Conservation (phyloP, 2,329 filamentous ascomycete genomes). For the Aspergillaceae sp. region DNA sequence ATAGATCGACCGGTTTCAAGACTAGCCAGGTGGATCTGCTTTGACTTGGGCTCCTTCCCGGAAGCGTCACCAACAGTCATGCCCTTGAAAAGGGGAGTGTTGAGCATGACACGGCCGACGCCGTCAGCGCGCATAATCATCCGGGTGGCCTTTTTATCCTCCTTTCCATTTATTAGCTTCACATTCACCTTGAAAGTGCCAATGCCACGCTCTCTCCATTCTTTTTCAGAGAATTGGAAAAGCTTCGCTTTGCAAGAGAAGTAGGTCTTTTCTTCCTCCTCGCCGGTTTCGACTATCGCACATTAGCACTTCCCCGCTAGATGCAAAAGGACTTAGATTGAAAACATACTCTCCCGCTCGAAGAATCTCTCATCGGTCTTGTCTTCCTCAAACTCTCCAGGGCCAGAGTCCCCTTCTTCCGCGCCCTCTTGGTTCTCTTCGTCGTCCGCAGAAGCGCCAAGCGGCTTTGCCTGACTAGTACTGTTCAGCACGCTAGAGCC, state of each 20-base stretch:
- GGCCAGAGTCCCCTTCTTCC: slow-evolving; percentile 40
- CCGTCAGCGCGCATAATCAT: slow-evolving; percentile 89
- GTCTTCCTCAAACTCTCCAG: slow-evolving; percentile 43
- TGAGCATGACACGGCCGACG: slow-evolving; percentile 76
- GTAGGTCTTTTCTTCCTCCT: slow-evolving; percentile 69
- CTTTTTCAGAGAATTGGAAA: slow-evolving; percentile 64
- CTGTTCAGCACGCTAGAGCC: slow-evolving; percentile 39
- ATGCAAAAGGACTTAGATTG: not conserved
- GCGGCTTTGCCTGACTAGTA: slow-evolving; percentile 48
- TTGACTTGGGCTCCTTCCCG: slow-evolving; percentile 55
- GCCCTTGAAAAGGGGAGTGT: slow-evolving; percentile 68
- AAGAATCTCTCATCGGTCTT: slow-evolving; percentile 43
- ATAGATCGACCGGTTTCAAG: slow-evolving; percentile 46
- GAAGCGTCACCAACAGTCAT: slow-evolving; percentile 65
- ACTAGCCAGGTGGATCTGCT: slow-evolving; percentile 58
- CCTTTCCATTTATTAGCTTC: slow-evolving; percentile 48
- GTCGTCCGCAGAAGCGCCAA: slow-evolving; percentile 60
- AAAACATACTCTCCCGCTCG: slow-evolving; percentile 56
- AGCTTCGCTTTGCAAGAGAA: slow-evolving; percentile 74
- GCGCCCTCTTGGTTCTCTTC: slow-evolving; percentile 43
- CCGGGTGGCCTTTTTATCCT: slow-evolving; percentile 50
- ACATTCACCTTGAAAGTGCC: slow-evolving; percentile 82
- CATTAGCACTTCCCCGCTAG: not conserved
- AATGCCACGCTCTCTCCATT: slow-evolving; percentile 83
- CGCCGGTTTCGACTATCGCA: slow-evolving; percentile 68